These are phyloP conservation scores for Euphorbia tirucalli DNA, from an alignment of 345 rosid genomes.

Conservation along the genomic window DNA sequence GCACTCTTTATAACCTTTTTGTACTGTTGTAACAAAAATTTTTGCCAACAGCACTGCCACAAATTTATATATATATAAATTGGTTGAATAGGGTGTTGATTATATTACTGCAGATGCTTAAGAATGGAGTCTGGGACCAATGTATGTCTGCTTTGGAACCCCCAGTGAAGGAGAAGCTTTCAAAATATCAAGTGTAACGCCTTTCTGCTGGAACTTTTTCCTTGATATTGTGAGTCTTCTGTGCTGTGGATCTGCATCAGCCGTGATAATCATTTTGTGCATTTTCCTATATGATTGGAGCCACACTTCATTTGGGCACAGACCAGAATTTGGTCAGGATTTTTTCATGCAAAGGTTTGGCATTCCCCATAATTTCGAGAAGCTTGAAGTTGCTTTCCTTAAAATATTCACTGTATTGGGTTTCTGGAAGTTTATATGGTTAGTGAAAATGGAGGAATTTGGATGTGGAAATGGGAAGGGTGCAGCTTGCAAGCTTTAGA, in stretches of 20 bases:
- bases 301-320: constrained; percentile 20
- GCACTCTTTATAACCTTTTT: not conserved
- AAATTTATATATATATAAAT: not conserved
- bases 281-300: constrained; percentile 19
- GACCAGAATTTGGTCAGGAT: constrained; percentile 22
- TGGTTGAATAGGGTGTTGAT: not conserved
- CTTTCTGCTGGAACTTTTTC: constrained; percentile 10
- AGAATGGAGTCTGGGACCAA: constrained; percentile 85
- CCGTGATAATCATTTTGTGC: constrained; percentile 23
- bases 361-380: constrained; percentile 19
- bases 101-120: constrained; percentile 62
- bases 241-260: constrained; percentile 14
- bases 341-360: constrained; percentile 23
- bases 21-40: not conserved
- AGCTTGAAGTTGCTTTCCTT: constrained; percentile 24
- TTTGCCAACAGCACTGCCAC: not conserved
- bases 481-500: constrained; percentile 25
- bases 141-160: constrained; percentile 81
- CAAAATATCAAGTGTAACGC: constrained; percentile 66
- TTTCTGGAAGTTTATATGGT: constrained; percentile 11
- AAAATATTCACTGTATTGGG: constrained; percentile 3
- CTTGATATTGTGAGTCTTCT: constrained; percentile 11
- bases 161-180: constrained; percentile 78
- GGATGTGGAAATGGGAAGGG: constrained; percentile 19
- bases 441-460: constrained; percentile 9